Conservation (phyloP, 2,329 filamentous ascomycete genomes). For the Phaeoacremonium minimum region DNA sequence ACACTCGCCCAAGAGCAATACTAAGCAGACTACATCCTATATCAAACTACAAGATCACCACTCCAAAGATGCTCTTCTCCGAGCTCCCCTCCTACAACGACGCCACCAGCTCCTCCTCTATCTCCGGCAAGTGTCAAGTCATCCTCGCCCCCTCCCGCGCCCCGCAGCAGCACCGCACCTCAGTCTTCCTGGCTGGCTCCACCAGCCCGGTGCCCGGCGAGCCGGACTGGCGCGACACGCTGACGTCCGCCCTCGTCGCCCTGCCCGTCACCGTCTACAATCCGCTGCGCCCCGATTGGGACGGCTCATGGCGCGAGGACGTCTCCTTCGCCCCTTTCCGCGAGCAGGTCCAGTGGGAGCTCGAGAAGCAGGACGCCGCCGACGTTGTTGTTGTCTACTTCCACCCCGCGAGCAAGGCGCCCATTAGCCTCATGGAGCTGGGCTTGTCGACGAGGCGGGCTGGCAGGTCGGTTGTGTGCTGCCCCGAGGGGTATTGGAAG, state of each 20-base stretch:
- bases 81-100: too few species aligned
- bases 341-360: conserved; percentile 58
- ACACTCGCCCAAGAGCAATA: too few species aligned
- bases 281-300: conserved; percentile 53
- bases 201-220: conserved; percentile 37
- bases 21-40: too few species aligned
- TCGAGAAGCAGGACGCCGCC: conserved; percentile 48
- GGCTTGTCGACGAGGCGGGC: conserved; percentile 34
- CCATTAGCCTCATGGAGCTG: conserved; percentile 57
- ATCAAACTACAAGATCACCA: too few species aligned
- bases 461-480: conserved; percentile 48
- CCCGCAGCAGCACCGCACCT: conserved; percentile 10
- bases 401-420: conserved; percentile 44
- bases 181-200: conserved; percentile 56
- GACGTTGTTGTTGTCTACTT: conserved; percentile 55
- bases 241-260: conserved; percentile 34
- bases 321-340: conserved; percentile 38
- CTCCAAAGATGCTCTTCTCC: too few species aligned
- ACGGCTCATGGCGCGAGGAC: conserved; percentile 46
- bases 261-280: conserved; percentile 52
- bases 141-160: conserved; percentile 4
- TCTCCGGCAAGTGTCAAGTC: too few species aligned
- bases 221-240: conserved; percentile 45
- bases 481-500: conserved; percentile 47
- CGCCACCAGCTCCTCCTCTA: too few species aligned